Evolutionary conservation across 805 yeast genomes (phyloP).

Genomic region (Ogataea corticis): DNA sequence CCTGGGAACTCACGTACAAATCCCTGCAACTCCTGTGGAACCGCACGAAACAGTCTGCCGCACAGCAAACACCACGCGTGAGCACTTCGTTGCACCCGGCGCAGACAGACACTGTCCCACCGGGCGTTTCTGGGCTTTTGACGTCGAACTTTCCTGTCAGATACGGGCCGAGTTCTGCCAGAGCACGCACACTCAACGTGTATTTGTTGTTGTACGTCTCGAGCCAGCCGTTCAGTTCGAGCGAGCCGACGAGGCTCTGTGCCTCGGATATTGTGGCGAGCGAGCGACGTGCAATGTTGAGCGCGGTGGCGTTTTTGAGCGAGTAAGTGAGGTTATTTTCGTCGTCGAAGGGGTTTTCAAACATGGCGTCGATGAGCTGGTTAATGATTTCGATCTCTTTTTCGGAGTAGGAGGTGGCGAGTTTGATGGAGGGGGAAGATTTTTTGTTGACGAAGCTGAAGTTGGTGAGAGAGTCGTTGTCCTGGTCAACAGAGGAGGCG

Average conservation of each 20-base stretch:
- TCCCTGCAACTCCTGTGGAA: conserved; percentile 52
- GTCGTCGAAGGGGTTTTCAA: conserved; percentile 31
- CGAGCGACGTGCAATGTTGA: conserved; percentile 28
- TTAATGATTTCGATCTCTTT: conserved; percentile 49
- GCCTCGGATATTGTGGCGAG: conserved; percentile 34
- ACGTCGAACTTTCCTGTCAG: conserved; percentile 45
- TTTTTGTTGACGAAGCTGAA: conserved; percentile 38
- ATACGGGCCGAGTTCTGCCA: conserved; percentile 49
- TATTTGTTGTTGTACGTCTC: conserved; percentile 37
- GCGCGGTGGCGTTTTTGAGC: conserved; percentile 38
- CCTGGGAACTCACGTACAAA: conserved; percentile 37
- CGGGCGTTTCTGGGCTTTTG: conserved; percentile 23
- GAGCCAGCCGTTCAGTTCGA: conserved; percentile 58
- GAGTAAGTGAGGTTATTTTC: conserved; percentile 33
- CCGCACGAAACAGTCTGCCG: conserved; percentile 35
- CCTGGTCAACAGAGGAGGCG: conserved; percentile 31
- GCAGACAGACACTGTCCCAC: conserved; percentile 47
- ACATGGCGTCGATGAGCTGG: conserved; percentile 41
- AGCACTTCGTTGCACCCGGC: conserved; percentile 52
- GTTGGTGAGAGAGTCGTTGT: conserved; percentile 30
- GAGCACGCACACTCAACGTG: conserved; percentile 40
- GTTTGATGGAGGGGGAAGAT: conserved; percentile 39
- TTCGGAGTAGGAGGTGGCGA: conserved; percentile 37
- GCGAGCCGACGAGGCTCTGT: conserved; percentile 36
- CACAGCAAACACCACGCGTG: conserved; percentile 51